Conservation (phyloP, 2,329 filamentous ascomycete species). For the Teratosphaeria nubilosa region DNA sequence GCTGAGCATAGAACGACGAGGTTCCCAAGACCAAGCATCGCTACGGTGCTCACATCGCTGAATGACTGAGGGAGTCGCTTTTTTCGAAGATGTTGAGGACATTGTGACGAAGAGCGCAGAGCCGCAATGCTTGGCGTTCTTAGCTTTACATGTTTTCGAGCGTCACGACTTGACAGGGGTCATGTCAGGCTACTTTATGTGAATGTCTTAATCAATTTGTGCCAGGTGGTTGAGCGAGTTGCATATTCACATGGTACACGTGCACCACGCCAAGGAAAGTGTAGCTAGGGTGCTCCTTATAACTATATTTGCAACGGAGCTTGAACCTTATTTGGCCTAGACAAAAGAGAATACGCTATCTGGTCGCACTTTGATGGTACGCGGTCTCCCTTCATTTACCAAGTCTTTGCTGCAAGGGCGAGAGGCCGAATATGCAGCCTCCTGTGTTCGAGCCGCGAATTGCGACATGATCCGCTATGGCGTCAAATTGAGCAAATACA, state of each 20-base stretch:
- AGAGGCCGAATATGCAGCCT: too few relatives aligned
- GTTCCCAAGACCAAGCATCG: neutral
- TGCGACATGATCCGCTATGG: neutral
- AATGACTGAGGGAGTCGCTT: neutral
- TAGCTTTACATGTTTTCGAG: neutral
- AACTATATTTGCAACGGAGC: neutral
- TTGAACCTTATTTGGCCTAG: neutral
- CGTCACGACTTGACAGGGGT: neutral
- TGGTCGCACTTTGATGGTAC: too few relatives aligned
- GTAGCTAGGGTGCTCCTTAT: neutral
- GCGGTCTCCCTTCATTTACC: too few relatives aligned
- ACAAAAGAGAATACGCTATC: neutral
- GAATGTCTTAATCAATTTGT: neutral
- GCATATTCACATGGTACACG: neutral
- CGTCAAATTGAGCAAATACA: conserved; percentile 11
- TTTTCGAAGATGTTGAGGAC: neutral
- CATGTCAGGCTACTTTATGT: neutral
- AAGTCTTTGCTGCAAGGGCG: too few relatives aligned
- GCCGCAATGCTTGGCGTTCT: neutral
- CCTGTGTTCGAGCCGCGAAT: too few relatives aligned
- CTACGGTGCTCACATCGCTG: neutral
- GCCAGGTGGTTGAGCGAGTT: neutral
- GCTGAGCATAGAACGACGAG: neutral
- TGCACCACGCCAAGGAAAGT: neutral
- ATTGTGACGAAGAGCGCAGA: neutral